phyloP scores from a whole-genome alignment of 495 filamentous ascomycete species.

The Hapsidospora chrysogenum region DNA sequence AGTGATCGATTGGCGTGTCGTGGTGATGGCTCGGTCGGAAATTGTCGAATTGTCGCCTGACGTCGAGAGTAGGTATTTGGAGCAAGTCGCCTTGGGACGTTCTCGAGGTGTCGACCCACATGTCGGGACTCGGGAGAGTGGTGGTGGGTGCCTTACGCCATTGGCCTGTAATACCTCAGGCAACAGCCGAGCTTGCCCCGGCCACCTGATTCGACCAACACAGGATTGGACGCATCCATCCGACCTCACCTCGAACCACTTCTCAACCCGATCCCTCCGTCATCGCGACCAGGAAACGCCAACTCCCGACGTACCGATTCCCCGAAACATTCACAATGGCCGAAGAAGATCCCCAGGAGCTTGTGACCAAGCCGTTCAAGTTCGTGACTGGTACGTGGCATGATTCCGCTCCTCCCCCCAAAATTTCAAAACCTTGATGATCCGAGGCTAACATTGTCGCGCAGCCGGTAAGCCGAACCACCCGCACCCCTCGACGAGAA shows the following conservation, averaged over 20 bases:
- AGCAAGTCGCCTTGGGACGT: too few relatives aligned
- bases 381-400: slow-evolving; percentile 78
- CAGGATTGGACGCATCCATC: too few relatives aligned
- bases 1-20: not conserved
- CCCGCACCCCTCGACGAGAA: slow-evolving; percentile 2
- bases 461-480: slow-evolving; percentile 29
- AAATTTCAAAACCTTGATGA: slow-evolving; percentile 20
- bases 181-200: too few relatives aligned
- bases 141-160: too few relatives aligned
- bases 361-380: slow-evolving; percentile 98
- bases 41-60: not conserved
- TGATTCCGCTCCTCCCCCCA: slow-evolving; percentile 13
- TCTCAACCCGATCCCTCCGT: too few relatives aligned
- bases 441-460: slow-evolving; percentile 9
- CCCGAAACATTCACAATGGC: slow-evolving; percentile 42
- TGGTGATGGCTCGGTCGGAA: not conserved
- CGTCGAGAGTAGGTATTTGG: not conserved
- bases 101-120: too few relatives aligned
- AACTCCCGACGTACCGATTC: too few relatives aligned
- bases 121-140: too few relatives aligned
- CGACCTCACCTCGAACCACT: too few relatives aligned
- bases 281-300: too few relatives aligned
- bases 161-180: too few relatives aligned
- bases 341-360: slow-evolving; percentile 57
- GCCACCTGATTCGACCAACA: too few relatives aligned